Evolutionary conservation across 352 stramenopile species (phyloP).

Genomic region (Globisporangium nagaii): DNA sequence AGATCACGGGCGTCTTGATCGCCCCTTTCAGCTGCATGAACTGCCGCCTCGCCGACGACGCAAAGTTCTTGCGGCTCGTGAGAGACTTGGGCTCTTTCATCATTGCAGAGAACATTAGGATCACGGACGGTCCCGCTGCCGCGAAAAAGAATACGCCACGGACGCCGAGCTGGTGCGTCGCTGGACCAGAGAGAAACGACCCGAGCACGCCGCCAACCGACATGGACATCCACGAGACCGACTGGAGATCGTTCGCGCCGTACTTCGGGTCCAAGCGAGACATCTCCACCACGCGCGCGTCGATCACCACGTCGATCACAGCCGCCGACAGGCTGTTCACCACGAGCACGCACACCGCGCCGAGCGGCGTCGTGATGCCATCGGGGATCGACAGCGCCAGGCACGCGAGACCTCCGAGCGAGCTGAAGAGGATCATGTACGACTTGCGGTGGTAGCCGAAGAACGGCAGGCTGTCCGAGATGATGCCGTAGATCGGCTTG

Average conservation of each 20-base stretch:
- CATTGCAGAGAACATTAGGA: constrained; percentile 83
- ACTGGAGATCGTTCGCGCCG: constrained; percentile 91
- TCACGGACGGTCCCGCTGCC: constrained; percentile 82
- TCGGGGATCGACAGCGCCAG: constrained; percentile 55
- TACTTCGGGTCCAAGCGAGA: constrained; percentile 79
- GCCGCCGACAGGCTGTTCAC: constrained; percentile 87
- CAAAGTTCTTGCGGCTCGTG: constrained; percentile 41
- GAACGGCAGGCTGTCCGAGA: constrained; percentile 93
- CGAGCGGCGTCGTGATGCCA: constrained; percentile 46
- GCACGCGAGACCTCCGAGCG: constrained; percentile 50
- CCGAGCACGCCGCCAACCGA: constrained; percentile 90
- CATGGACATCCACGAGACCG: constrained; percentile 92
- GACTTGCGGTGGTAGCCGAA: constrained; percentile 93
- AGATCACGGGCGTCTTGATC: constrained; percentile 88
- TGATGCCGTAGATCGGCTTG: constrained; percentile 95
- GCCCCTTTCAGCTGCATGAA: constrained; percentile 66
- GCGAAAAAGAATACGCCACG: constrained; percentile 92
- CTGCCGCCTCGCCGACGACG: constrained; percentile 43
- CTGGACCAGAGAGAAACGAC: constrained; percentile 89
- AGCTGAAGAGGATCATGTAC: constrained; percentile 91
- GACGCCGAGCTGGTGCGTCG: constrained; percentile 88
- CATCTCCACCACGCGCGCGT: constrained; percentile 95
- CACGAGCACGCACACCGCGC: constrained; percentile 55
- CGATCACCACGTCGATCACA: constrained; percentile 95
- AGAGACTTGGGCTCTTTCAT: constrained; percentile 82